Percentiles rank a stretch among this genome's conserved stretches.
Conservation (phyloP, 805 yeast species). For the Lipomyces starkeyi region DNA sequence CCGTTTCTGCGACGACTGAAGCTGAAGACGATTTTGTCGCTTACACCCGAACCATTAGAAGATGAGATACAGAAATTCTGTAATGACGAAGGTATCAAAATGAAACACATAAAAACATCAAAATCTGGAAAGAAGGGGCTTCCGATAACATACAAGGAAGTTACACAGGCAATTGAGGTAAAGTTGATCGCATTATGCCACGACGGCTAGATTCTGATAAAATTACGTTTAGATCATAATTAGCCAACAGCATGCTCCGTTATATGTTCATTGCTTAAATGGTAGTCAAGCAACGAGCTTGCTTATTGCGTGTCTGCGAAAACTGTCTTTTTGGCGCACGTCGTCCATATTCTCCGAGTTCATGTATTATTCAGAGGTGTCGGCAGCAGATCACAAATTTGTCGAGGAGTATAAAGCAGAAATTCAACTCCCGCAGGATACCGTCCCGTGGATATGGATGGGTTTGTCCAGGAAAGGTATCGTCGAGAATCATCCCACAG, state of each 20-base stretch:
- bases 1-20: constrained; percentile 68
- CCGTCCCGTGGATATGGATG: constrained; percentile 69
- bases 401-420: constrained; percentile 79
- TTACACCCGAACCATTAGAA: constrained; percentile 76
- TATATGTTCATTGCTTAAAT: constrained; percentile 84
- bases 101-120: constrained; percentile 55
- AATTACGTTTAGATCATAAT: constrained; percentile 53
- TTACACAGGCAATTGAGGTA: constrained; percentile 59
- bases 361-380: constrained; percentile 72
- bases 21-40: constrained; percentile 73
- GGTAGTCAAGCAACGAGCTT: constrained; percentile 89
- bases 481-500: constrained; percentile 60
- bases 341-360: constrained; percentile 88
- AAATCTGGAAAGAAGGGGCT: constrained; percentile 66
- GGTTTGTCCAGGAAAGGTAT: constrained; percentile 63
- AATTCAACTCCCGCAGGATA: constrained; percentile 58
- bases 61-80: constrained; percentile 61
- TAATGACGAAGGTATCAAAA: constrained; percentile 56
- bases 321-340: constrained; percentile 84
- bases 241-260: constrained; percentile 66
- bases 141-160: constrained; percentile 72
- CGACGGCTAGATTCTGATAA: background rate
- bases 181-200: background rate
- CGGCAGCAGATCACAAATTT: constrained; percentile 82
- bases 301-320: constrained; percentile 83